Evolutionary conservation across 441 rosid genomes (phyloP).

Genomic region (Lagerstroemia fauriei): DNA sequence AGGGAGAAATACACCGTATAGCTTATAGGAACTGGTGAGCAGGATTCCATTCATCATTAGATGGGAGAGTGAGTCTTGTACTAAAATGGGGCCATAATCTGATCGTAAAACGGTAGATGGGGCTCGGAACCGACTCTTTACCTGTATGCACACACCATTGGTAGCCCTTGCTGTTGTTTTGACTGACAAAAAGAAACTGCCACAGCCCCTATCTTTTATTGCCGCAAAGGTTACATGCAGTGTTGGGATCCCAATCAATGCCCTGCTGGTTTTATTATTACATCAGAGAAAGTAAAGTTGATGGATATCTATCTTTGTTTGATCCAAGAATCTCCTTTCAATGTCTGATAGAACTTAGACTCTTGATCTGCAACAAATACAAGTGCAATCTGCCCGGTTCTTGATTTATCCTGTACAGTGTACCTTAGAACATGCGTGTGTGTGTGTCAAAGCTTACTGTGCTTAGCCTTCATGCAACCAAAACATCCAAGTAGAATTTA

Average conservation of each 20-base stretch:
- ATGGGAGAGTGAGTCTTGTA: no score
- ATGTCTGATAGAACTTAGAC: neutral
- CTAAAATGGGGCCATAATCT: no score
- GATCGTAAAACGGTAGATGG: no score
- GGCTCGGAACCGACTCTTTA: no score
- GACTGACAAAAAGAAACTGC: conserved; percentile 29
- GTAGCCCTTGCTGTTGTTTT: conserved; percentile 21
- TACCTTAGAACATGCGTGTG: no score
- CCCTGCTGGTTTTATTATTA: neutral
- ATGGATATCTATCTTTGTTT: neutral
- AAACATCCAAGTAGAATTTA: no score
- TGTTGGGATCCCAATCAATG: neutral
- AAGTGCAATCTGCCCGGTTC: no score
- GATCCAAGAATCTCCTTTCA: neutral
- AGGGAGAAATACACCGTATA: neutral
- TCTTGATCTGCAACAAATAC: neutral
- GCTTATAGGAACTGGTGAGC: no score
- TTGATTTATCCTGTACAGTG: no score
- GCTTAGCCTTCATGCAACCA: no score
- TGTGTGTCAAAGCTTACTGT: no score
- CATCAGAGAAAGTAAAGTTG: neutral
- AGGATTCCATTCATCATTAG: neutral
- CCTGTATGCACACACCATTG: no score
- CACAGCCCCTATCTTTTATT: conserved; percentile 22
- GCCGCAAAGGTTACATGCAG: conserved; percentile 24